phyloP scores from a whole-genome alignment of 192 early-diverging fungal species.

The Coemansia sp. region DNA sequence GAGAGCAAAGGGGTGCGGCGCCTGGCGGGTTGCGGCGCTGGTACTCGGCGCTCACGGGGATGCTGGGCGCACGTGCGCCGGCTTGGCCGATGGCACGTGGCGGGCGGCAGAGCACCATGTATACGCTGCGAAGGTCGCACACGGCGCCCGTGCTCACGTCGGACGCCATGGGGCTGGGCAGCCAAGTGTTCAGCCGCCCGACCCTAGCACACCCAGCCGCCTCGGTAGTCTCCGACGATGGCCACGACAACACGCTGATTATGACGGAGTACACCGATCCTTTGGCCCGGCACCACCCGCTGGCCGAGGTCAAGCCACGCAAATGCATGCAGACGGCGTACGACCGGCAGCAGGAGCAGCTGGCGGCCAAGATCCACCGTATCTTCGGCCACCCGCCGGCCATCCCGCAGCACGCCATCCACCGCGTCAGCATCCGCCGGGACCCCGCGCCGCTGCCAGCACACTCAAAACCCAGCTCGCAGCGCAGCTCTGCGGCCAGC shows the following conservation, averaged over 20 bases:
- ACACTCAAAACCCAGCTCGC: background rate
- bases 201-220: background rate
- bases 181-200: constrained; percentile 18
- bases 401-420: constrained; percentile 8
- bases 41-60: constrained; percentile 26
- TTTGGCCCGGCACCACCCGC: background rate
- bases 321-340: no score
- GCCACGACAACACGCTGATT: constrained; percentile 2
- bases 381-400: constrained; percentile 10
- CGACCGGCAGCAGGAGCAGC: background rate
- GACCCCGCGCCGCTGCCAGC: background rate
- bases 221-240: background rate
- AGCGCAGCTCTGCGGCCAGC: no score
- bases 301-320: background rate
- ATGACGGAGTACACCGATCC: constrained; percentile 2
- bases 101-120: background rate
- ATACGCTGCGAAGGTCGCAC: constrained; percentile 26
- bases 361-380: constrained; percentile 14
- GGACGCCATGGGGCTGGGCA: constrained; percentile 21
- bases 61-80: constrained; percentile 5
- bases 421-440: constrained; percentile 15
- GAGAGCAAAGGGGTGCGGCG: background rate
- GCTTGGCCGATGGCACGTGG: background rate
- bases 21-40: constrained; percentile 7
- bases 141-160: constrained; percentile 22